A percentile compares a stretch with the other conserved stretches of the same genome.
Evolutionary conservation across 2,329 filamentous ascomycete genomes (phyloP).

Genomic region (Myriosclerotinia duriaeana): DNA sequence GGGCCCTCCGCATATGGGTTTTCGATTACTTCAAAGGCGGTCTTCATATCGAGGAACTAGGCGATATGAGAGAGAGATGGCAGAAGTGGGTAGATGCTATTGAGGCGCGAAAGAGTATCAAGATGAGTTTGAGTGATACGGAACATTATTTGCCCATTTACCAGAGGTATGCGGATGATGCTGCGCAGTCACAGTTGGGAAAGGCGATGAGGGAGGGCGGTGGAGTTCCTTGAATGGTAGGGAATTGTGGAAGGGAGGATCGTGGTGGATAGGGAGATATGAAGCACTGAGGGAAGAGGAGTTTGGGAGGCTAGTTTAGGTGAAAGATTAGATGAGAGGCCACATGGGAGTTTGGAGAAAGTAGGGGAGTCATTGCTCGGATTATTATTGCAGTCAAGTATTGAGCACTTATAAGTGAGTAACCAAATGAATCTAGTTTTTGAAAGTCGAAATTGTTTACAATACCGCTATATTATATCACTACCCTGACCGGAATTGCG

Average conservation of each 20-base stretch:
- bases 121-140: slow-evolving; percentile 65
- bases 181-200: slow-evolving; percentile 59
- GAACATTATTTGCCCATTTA: slow-evolving; percentile 69
- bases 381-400: not conserved
- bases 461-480: no score
- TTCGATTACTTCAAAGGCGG: slow-evolving; percentile 74
- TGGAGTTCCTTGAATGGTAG: slow-evolving; percentile 53
- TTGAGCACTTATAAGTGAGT: not conserved
- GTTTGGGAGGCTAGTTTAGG: no score
- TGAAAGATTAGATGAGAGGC: no score
- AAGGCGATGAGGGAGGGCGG: slow-evolving; percentile 63
- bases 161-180: slow-evolving; percentile 64
- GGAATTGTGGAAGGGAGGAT: not conserved
- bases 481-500: no score
- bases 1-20: slow-evolving; percentile 69
- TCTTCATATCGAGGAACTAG: slow-evolving; percentile 47
- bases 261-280: not conserved
- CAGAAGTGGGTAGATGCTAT: slow-evolving; percentile 62
- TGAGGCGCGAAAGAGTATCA: slow-evolving; percentile 59
- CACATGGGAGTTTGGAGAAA: not conserved
- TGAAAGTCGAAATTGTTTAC: not conserved
- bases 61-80: slow-evolving; percentile 63
- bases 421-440: not conserved
- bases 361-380: not conserved
- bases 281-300: not conserved